phyloP scores from a whole-genome alignment of 108 stramenopile genomes.

The Epithemia pelagica region DNA sequence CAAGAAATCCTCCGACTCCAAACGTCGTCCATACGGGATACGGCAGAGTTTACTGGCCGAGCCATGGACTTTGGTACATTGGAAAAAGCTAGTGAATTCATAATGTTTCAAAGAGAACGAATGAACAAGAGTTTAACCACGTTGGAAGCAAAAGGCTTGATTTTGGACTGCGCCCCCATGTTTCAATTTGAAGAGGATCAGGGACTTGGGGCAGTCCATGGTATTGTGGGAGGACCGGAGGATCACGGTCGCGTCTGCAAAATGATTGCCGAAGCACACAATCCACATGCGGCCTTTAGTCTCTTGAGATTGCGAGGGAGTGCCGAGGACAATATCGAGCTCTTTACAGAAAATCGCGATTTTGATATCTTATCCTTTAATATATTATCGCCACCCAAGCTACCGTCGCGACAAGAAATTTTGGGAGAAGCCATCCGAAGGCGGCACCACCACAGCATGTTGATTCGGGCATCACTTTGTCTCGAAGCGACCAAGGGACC shows the following conservation, averaged over 20 bases:
- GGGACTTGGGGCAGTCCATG: constrained; percentile 44
- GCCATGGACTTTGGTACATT: constrained; percentile 53
- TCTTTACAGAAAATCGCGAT: constrained; percentile 63
- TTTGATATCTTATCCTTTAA: constrained; percentile 38
- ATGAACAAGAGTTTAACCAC: constrained; percentile 56
- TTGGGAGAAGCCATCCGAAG: constrained; percentile 32
- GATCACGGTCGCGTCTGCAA: constrained; percentile 51
- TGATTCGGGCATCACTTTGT: constrained; percentile 55
- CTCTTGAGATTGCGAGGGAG: constrained; percentile 5
- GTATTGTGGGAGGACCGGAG: constrained; percentile 55
- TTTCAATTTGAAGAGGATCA: constrained; percentile 26
- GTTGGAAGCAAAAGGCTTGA: constrained; percentile 53
- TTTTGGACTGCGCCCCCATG: constrained; percentile 63
- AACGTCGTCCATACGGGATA: constrained; percentile 44
- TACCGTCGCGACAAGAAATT: constrained; percentile 26
- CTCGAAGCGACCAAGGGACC: constrained; percentile 54
- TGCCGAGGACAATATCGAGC: background rate
- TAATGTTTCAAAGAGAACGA: constrained; percentile 54
- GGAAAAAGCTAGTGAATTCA: constrained; percentile 66
- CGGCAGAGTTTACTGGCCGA: constrained; percentile 46
- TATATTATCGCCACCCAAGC: constrained; percentile 22
- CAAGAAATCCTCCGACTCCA: constrained; percentile 53
- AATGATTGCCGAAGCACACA: constrained; percentile 48
- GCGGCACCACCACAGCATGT: constrained; percentile 52
- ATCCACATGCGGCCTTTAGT: constrained; percentile 48